Evolutionary conservation across 1,284 basidiomycete species (phyloP).

Genomic region (Puccinia novopanici): DNA sequence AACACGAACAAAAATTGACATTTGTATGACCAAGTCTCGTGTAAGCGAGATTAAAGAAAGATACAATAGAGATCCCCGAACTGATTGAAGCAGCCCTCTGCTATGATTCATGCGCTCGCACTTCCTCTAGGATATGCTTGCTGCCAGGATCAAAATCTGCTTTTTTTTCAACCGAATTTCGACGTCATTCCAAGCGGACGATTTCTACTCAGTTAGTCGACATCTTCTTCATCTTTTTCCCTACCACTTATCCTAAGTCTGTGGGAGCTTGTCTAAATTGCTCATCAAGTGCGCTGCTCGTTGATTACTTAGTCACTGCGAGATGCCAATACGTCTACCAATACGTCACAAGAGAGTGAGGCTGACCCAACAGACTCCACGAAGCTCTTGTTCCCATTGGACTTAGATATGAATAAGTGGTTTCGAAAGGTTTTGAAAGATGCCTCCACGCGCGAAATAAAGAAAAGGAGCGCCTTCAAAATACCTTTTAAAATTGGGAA

Average conservation of each 20-base stretch:
- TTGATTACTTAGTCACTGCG: neutral
- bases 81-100: neutral
- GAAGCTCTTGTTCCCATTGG: neutral
- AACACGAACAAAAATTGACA: neutral
- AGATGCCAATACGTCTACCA: neutral
- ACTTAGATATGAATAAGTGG: neutral
- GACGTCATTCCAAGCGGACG: neutral
- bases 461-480: slow-evolving; percentile 24
- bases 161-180: slow-evolving; percentile 2
- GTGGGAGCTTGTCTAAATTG: neutral
- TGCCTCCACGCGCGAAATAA: neutral
- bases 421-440: slow-evolving; percentile 6
- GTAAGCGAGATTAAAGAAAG: slow-evolving; percentile 2
- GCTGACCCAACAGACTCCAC: neutral
- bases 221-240: neutral
- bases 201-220: slow-evolving; percentile 7
- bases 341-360: too few relatives aligned
- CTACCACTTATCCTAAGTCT: too few relatives aligned
- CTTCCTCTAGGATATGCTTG: neutral
- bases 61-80: neutral
- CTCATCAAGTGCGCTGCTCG: neutral
- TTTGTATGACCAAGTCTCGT: neutral
- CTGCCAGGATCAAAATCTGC: neutral
- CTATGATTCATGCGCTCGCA: neutral
- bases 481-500: slow-evolving; percentile 30